Evolutionary conservation across 2,329 filamentous ascomycete genomes (phyloP).

Genomic region (Aspergillus awamori): DNA sequence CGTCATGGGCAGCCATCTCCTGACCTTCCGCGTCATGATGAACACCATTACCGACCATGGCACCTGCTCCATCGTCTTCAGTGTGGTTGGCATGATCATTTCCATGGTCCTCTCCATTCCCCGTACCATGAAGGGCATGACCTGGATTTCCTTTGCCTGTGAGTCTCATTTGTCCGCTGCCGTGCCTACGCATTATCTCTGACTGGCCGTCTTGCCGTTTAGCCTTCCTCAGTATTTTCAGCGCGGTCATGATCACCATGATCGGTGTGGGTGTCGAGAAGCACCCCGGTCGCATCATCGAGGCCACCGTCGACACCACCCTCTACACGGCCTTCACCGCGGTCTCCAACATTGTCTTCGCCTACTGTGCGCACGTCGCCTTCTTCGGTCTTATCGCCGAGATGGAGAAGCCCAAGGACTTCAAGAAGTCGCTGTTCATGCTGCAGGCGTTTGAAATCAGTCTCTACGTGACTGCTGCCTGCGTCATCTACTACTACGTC

Average conservation of each 20-base stretch:
- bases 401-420: conserved; percentile 61
- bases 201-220: not conserved
- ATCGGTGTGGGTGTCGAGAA: conserved; percentile 62
- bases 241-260: conserved; percentile 69
- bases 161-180: conserved; percentile 10
- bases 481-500: conserved; percentile 68
- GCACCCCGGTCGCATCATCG: conserved; percentile 40
- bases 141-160: conserved; percentile 63
- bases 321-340: conserved; percentile 59
- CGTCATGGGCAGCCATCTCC: conserved; percentile 70
- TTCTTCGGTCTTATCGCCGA: conserved; percentile 69
- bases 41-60: conserved; percentile 64
- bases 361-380: conserved; percentile 54
- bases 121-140: conserved; percentile 64
- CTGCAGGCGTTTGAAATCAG: conserved; percentile 60
- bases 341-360: conserved; percentile 13
- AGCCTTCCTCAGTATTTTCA: conserved; percentile 65
- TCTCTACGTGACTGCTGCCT: conserved; percentile 66
- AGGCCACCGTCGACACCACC: conserved; percentile 45
- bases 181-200: not conserved
- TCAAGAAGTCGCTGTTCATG: conserved; percentile 62
- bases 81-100: conserved; percentile 60
- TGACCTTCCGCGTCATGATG: conserved; percentile 70
- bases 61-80: conserved; percentile 66
- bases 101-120: conserved; percentile 64